Evolutionary conservation across 768 basidiomycete genomes (phyloP).

Genomic region (Pleurotus giganteus): DNA sequence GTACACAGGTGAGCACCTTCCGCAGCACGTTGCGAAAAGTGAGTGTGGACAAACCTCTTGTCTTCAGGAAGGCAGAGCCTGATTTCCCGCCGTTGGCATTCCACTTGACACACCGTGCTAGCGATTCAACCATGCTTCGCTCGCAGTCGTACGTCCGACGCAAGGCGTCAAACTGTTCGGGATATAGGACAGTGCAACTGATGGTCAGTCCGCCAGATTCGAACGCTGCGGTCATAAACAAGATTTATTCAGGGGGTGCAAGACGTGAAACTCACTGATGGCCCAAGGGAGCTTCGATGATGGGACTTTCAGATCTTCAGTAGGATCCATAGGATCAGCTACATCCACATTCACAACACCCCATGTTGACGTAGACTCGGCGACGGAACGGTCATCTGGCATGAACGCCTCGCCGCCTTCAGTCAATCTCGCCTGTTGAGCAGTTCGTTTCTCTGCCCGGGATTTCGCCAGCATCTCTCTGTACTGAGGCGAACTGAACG

Average conservation of each 20-base stretch:
- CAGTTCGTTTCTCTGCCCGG: constrained; percentile 71
- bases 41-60: constrained; percentile 68
- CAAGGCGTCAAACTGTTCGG: constrained; percentile 94
- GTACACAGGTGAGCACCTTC: not conserved
- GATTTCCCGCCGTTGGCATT: constrained; percentile 95
- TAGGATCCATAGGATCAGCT: constrained; percentile 62
- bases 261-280: constrained; percentile 52
- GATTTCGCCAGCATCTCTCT: constrained; percentile 77
- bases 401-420: constrained; percentile 85
- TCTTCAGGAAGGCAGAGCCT: constrained; percentile 95
- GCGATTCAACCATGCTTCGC: constrained; percentile 88
- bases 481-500: constrained; percentile 71
- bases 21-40: not conserved
- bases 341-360: constrained; percentile 86
- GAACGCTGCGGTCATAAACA: constrained; percentile 55
- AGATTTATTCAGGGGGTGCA: constrained; percentile 3
- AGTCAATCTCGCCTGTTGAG: constrained; percentile 51
- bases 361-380: constrained; percentile 89
- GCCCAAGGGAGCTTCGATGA: constrained; percentile 83
- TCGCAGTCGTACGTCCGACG: constrained; percentile 93
- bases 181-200: constrained; percentile 92
- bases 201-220: constrained; percentile 89
- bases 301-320: constrained; percentile 71
- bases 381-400: constrained; percentile 83
- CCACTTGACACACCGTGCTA: constrained; percentile 95